Conservation (phyloP, 176 grass and related monocot species). For the Elymus sibiricus region DNA sequence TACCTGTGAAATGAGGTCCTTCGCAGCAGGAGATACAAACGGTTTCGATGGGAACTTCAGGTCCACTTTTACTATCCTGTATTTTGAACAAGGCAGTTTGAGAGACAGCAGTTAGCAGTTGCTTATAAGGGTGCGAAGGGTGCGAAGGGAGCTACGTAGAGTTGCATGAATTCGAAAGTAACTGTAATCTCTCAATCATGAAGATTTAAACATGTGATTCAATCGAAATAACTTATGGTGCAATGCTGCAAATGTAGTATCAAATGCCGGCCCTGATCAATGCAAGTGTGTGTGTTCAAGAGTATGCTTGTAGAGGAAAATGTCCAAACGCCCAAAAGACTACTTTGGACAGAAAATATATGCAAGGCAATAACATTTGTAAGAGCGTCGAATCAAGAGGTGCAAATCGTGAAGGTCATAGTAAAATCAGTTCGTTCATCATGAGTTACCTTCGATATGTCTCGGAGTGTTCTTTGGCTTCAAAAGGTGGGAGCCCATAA, state of each 20-base stretch:
- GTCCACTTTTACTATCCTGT: constrained; percentile 92
- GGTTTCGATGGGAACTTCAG: constrained; percentile 78
- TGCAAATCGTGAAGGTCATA: not conserved
- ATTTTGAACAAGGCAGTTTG: constrained; percentile 22
- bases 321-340: too few relatives aligned
- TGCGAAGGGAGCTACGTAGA: not conserved
- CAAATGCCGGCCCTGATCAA: too few relatives aligned
- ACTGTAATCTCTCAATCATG: not conserved
- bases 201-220: not conserved
- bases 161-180: not conserved
- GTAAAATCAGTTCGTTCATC: not conserved
- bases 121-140: not conserved
- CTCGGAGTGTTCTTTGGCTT: constrained; percentile 92
- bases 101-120: not conserved
- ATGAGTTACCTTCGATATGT: constrained; percentile 83
- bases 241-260: not conserved
- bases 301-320: too few relatives aligned
- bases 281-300: too few relatives aligned
- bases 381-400: not conserved
- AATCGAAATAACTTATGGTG: not conserved
- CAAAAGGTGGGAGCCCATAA: constrained; percentile 86
- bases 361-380: not conserved
- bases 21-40: constrained; percentile 62
- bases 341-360: too few relatives aligned
- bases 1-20: constrained; percentile 91